Conservation (phyloP, 2,329 filamentous ascomycete genomes). For the Dactylellina leptospora region DNA sequence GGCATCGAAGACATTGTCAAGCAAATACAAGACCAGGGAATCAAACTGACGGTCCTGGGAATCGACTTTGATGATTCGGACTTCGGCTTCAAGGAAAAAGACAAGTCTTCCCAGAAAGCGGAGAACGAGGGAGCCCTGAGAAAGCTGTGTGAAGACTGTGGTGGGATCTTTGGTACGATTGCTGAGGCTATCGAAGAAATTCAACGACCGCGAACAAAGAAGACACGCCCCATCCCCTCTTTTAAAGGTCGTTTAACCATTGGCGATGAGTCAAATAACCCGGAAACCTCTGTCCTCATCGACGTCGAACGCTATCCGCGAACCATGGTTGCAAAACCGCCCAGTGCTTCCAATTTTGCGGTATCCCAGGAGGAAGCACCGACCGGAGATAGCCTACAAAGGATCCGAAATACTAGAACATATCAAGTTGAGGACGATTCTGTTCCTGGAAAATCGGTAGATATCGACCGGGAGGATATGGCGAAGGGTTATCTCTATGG, state of each 20-base stretch:
- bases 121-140: conserved; percentile 76
- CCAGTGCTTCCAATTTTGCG: conserved; percentile 80
- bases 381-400: conserved; percentile 65
- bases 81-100: conserved; percentile 90
- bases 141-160: conserved; percentile 72
- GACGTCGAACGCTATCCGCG: conserved; percentile 90
- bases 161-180: conserved; percentile 82
- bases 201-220: conserved; percentile 78
- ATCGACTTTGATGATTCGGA: conserved; percentile 93
- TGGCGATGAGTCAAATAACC: conserved; percentile 76
- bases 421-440: conserved; percentile 82
- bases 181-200: conserved; percentile 84
- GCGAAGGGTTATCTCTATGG: conserved; percentile 97
- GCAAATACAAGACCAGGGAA: conserved; percentile 78
- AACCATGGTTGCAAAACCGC: conserved; percentile 78
- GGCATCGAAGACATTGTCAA: conserved; percentile 74
- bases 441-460: conserved; percentile 78
- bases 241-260: conserved; percentile 83
- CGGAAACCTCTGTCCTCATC: conserved; percentile 77
- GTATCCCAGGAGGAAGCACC: conserved; percentile 62
- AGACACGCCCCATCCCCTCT: conserved; percentile 75
- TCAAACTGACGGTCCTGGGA: conserved; percentile 82
- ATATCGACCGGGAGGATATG: conserved; percentile 81
- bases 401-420: conserved; percentile 77
- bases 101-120: conserved; percentile 77